Evolutionary conservation across 2,329 filamentous ascomycete species (phyloP).

Genomic region (Cercospora sp.): DNA sequence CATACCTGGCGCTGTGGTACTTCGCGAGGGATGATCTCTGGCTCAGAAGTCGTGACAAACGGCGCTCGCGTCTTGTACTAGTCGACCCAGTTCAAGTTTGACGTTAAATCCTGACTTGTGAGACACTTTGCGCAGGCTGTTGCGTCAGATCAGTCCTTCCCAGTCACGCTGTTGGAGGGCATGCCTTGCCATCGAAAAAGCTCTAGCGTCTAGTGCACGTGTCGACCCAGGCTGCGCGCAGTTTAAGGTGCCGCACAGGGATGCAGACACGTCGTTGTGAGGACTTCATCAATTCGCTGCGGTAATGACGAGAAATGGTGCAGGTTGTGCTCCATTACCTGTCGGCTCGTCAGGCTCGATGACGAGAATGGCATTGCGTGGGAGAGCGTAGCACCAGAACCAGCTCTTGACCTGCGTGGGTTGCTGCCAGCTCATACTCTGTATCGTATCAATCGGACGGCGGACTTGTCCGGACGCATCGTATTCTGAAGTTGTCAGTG

Average conservation of each 20-base stretch:
- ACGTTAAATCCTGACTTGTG: not conserved
- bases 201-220: not conserved
- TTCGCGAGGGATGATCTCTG: not conserved
- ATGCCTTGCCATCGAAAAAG: not conserved
- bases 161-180: not conserved
- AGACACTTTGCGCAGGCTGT: not conserved
- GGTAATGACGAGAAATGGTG: not conserved
- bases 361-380: not conserved
- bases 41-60: not conserved
- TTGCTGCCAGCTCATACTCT: not conserved
- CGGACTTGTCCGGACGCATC: conserved; percentile 5
- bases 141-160: not conserved
- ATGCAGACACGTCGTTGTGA: not conserved
- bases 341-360: not conserved
- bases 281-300: not conserved
- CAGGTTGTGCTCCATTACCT: not conserved
- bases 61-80: not conserved
- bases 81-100: not conserved
- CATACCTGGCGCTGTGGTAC: not conserved
- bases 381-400: not conserved
- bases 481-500: not conserved
- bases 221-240: not conserved
- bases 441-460: not conserved
- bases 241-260: not conserved
- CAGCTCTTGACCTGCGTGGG: not conserved